Percentiles rank a stretch among this genome's conserved stretches.
Conservation (phyloP, 306 rosid genomes). For the Calophaca sinica region DNA sequence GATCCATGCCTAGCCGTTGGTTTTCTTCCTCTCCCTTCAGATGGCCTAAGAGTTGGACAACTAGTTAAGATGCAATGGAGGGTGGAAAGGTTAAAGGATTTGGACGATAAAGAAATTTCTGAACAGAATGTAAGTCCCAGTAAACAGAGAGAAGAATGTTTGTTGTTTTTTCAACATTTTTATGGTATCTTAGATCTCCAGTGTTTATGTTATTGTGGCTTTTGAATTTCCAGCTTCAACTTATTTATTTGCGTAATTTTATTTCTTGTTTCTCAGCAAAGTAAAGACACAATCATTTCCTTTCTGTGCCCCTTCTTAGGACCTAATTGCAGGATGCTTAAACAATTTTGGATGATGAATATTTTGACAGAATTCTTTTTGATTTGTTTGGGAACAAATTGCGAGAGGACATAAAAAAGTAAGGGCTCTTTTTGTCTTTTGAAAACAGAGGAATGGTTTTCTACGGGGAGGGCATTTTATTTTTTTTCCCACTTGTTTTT, state of each 20-base stretch:
- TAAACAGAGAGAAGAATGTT: constrained; percentile 24
- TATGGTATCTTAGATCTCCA: constrained; percentile 23
- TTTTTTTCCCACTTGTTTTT: not conserved
- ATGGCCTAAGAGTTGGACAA: constrained; percentile 88
- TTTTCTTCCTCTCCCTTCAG: constrained; percentile 95
- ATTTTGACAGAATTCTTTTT: not conserved
- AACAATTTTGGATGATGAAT: constrained; percentile 1
- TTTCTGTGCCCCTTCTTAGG: constrained; percentile 12
- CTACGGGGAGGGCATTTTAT: not conserved
- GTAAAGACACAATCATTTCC: constrained; percentile 21
- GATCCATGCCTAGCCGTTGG: constrained; percentile 96
- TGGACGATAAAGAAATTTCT: constrained; percentile 59
- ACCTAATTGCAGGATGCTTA: constrained; percentile 10
- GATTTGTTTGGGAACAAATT: constrained; percentile 1
- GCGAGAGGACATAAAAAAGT: not conserved
- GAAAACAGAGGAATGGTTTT: not conserved
- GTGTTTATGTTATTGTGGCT: constrained; percentile 4
- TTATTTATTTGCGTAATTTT: constrained; percentile 31
- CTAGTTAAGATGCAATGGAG: constrained; percentile 95
- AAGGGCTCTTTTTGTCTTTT: not conserved
- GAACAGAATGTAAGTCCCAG: constrained; percentile 65
- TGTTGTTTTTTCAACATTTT: constrained; percentile 16
- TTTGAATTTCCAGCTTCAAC: constrained; percentile 17
- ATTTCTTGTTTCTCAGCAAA: constrained; percentile 21
- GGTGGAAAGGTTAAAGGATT: constrained; percentile 86